Evolutionary conservation across 1,139 yeast species (phyloP).

Genomic region (Saccharomyces hybrid): DNA sequence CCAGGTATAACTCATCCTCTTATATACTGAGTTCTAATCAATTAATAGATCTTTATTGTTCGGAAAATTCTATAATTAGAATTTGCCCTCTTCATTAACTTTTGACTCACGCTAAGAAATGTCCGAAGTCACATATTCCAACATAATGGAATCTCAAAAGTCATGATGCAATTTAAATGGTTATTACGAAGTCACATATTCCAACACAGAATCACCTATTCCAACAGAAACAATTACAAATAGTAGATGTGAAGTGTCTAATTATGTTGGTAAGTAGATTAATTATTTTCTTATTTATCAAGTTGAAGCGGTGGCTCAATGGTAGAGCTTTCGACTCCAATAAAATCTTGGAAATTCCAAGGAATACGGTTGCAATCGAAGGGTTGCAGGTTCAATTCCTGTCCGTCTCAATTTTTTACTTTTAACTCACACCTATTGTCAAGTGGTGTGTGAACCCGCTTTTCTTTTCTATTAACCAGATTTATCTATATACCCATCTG

Average conservation of each 20-base stretch:
- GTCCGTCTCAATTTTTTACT: slow-evolving; percentile 48
- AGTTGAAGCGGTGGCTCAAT: slow-evolving; percentile 84
- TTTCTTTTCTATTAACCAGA: not conserved
- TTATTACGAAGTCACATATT: no score
- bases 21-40: no score
- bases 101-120: no score
- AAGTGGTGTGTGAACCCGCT: not conserved
- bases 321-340: slow-evolving; percentile 91
- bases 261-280: not conserved
- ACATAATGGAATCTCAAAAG: no score
- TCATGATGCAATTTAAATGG: no score
- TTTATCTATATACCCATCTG: not conserved
- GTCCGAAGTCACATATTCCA: no score
- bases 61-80: no score
- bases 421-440: not conserved
- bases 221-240: not conserved
- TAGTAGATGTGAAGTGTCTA: not conserved
- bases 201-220: no score
- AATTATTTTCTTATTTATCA: no score
- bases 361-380: slow-evolving; percentile 42
- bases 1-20: no score
- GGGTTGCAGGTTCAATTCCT: slow-evolving; percentile 75
- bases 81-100: no score
- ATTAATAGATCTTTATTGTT: no score
- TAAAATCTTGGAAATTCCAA: slow-evolving; percentile 32